These are phyloP conservation scores for Scytalidium sp. DNA, from an alignment of 2,329 filamentous ascomycete genomes.

Conservation along the genomic window DNA sequence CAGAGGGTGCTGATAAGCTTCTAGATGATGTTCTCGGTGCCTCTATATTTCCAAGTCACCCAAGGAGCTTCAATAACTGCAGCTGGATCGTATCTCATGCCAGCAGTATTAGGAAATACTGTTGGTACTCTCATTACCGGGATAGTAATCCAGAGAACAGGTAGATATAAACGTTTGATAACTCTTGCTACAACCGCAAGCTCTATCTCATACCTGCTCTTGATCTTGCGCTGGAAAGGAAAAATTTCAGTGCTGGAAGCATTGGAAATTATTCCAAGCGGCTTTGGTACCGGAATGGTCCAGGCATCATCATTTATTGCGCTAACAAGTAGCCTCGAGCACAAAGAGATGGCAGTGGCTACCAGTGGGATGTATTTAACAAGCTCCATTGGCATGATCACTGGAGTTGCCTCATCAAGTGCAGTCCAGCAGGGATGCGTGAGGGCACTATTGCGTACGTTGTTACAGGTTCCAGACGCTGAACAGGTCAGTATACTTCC, in stretches of 20 bases:
- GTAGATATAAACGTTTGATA: constrained; percentile 55
- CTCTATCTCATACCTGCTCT: constrained; percentile 46
- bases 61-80: constrained; percentile 52
- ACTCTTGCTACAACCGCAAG: constrained; percentile 48
- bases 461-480: constrained; percentile 4
- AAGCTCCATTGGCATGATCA: constrained; percentile 15
- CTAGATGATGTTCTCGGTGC: constrained; percentile 61
- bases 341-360: constrained; percentile 45
- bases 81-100: constrained; percentile 61
- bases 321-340: constrained; percentile 42
- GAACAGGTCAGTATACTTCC: constrained; percentile 5
- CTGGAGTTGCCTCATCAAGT: constrained; percentile 18
- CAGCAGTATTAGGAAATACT: constrained; percentile 65
- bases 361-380: constrained; percentile 44
- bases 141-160: constrained; percentile 40
- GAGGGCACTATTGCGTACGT: constrained; percentile 10
- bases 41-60: constrained; percentile 68
- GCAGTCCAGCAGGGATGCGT: constrained; percentile 13
- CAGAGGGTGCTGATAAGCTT: constrained; percentile 1
- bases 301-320: constrained; percentile 45
- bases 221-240: constrained; percentile 58
- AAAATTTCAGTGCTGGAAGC: constrained; percentile 53
- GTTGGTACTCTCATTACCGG: constrained; percentile 61
- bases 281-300: constrained; percentile 47
- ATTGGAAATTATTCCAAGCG: constrained; percentile 56